Evolutionary conservation across 1,139 yeast genomes (phyloP).

Genomic region (Taphrina wiesneri): DNA sequence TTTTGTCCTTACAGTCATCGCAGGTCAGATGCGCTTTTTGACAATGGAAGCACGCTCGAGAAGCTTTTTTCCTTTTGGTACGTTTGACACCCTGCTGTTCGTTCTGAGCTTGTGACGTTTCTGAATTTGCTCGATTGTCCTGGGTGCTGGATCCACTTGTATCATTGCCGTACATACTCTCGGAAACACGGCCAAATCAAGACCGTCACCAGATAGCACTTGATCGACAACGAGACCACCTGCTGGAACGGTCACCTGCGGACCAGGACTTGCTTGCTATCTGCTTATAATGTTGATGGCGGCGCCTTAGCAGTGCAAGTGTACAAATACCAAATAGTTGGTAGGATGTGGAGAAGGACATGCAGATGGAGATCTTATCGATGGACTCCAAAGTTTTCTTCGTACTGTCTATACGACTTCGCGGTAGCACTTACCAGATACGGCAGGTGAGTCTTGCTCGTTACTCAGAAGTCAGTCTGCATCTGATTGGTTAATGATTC

Average conservation of each 20-base stretch:
- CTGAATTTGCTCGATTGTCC: neutral
- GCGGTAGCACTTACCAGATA: neutral
- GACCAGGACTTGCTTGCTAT: too few species aligned
- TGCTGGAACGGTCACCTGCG: too few species aligned
- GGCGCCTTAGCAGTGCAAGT: neutral
- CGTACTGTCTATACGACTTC: neutral
- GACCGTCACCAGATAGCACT: neutral
- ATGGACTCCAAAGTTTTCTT: neutral
- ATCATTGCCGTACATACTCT: neutral
- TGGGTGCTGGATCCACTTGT: neutral
- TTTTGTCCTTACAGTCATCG: slow-evolving; percentile 52
- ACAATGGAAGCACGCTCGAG: slow-evolving; percentile 89
- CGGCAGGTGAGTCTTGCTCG: neutral
- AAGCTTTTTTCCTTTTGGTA: slow-evolving; percentile 58
- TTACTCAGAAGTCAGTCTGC: neutral
- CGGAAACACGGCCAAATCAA: neutral
- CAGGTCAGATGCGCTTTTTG: slow-evolving; percentile 89
- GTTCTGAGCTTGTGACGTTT: neutral
- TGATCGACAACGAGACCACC: neutral
- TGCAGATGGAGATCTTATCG: neutral
- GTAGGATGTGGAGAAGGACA: neutral
- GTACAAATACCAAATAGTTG: neutral
- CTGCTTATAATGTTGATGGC: too few species aligned
- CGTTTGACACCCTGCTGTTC: slow-evolving; percentile 1
- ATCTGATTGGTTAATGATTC: neutral